Evolutionary conservation across 495 filamentous ascomycete species (phyloP), one percentile per base, ranked within the genome.

Genomic region (Xylaria palmicola): DNA sequence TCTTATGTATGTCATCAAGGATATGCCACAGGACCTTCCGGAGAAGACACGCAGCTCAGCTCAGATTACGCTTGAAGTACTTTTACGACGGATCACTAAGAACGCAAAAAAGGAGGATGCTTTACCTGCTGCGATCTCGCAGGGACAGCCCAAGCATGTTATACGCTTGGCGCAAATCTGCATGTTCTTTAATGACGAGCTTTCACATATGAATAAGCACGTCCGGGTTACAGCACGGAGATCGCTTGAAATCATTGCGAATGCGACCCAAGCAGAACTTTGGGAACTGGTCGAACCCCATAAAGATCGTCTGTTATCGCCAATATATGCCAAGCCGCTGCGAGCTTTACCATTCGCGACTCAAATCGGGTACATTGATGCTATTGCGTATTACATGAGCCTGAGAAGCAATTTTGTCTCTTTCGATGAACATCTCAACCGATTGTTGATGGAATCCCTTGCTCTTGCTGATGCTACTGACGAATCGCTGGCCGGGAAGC

Each of bases 301-400:
- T 51, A 93, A 93, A 68, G 93, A 97, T 52, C 85, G 90, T 43
- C 76, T 97, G 19, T 80, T 98, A 10, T 81, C 83, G 61, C 89
- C 92, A 0, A 96, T 99, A 52, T 99, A 92, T 78, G 89, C 88
- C 67, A 99, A 99, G 75, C 95, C 95, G 27, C 73, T 99, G 24
- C 83, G 95, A 51, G 95, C 95, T 2, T 75, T 99, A 54, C 93
- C 93, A 1, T 97, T 97, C 68, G 80, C 89, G 4, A 90, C 87
- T 2, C 95, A 99, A 72, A 98, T 99, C 68, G 95, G 94, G 9
- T 98, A 93, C 70, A 96, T 99, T 64, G 94, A 98, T 72, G 95
- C 93, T 6, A 92, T 99, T 64, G 94, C 90, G 0, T 98, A 92
- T 72, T 95, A 91, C 72, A 81, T 99, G 74, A 85, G 87, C 26